Base-by-base conservation (phyloP, 2,329 filamentous ascomycete genomes). In the Curvularia spicifera region DNA sequence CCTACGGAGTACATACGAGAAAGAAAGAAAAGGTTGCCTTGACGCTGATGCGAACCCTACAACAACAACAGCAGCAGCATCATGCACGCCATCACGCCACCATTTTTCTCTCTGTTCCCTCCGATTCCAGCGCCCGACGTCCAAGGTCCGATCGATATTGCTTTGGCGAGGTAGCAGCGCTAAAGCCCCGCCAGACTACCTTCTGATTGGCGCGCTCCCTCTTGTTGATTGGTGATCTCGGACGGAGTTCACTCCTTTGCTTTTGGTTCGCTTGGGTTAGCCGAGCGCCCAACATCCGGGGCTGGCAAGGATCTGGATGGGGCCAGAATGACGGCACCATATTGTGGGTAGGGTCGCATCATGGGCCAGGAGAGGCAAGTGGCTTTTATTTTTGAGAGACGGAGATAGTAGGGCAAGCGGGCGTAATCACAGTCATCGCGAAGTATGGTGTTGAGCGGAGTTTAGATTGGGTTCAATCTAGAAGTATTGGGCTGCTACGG, bases 181-280 rank as follows among this genome's bases (percentile, higher is more conserved):
- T n/a, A 44, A 26, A 31, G 28, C 2, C 9, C 20, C 42, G 7
- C 22, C 24, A 26, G 24, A n/a, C 1, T 44, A 10, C 24, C 7
- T n/a, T 24, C 12, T 28, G 22, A 44, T 44, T 44, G 42, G 42
- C 22, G 20, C 15, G 42, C 15, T 26, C 5, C 18, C 13, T 4
- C 22, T 44, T 44, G 22, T 44, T 44, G 42, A 15, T 44, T 26
- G 42, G 26, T 44, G 42, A 22, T 13, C 28, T 28, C 6, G 48
- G 31, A 31, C 53, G 53, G 53, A 52, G 48, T 52, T 42, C 5
- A 8, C 40, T 52, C 53, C 53, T 44, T 37, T 13, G 33, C 37
- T 31, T 56, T 29, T 37, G 9, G 42, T 44, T 56, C 40, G 53
- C 53, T 56, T 46, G 28, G 28, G 46, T 29, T 51, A 51, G 43